Conservation (phyloP, 2,329 filamentous ascomycete species). For the Fusarium tricinctum region DNA sequence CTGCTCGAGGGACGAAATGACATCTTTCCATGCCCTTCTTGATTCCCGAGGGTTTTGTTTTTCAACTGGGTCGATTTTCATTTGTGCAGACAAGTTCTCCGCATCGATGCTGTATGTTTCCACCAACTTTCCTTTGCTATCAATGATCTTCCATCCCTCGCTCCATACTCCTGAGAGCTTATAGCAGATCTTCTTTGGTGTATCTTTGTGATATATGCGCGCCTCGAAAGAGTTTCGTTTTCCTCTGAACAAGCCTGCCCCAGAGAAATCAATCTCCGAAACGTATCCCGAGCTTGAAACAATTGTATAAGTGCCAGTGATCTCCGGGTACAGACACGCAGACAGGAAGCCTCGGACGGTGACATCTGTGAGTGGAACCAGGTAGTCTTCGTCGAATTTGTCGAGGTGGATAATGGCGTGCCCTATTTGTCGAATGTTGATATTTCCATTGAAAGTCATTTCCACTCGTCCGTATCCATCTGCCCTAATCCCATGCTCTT, state of each 20-base stretch:
- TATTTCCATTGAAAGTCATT: slow-evolving; percentile 64
- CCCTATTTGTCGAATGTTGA: slow-evolving; percentile 65
- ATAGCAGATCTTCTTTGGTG: slow-evolving; percentile 43
- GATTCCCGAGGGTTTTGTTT: slow-evolving; percentile 86
- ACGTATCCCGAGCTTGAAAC: slow-evolving; percentile 61
- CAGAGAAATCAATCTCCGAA: slow-evolving; percentile 63
- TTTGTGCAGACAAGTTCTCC: slow-evolving; percentile 43
- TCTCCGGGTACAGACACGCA: slow-evolving; percentile 64
- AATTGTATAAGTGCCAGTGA: slow-evolving; percentile 61
- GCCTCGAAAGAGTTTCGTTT: slow-evolving; percentile 62
- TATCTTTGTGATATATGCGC: slow-evolving; percentile 56
- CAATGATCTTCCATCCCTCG: slow-evolving; percentile 41
- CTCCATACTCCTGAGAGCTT: slow-evolving; percentile 42
- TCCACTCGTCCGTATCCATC: slow-evolving; percentile 67
- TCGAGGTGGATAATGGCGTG: slow-evolving; percentile 66
- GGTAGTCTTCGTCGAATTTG: slow-evolving; percentile 62
- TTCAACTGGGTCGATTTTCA: slow-evolving; percentile 60
- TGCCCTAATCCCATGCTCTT: slow-evolving; percentile 60
- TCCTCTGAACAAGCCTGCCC: slow-evolving; percentile 58
- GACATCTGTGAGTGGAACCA: slow-evolving; percentile 64
- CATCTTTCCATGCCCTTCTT: slow-evolving; percentile 82
- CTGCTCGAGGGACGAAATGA: slow-evolving; percentile 77
- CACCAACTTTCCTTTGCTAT: slow-evolving; percentile 53
- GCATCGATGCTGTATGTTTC: slow-evolving; percentile 56
- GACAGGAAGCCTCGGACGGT: slow-evolving; percentile 63